These are phyloP conservation scores for Dictyostelium firmibasis DNA, from an alignment of 78 protist species.

Conservation along the genomic window DNA sequence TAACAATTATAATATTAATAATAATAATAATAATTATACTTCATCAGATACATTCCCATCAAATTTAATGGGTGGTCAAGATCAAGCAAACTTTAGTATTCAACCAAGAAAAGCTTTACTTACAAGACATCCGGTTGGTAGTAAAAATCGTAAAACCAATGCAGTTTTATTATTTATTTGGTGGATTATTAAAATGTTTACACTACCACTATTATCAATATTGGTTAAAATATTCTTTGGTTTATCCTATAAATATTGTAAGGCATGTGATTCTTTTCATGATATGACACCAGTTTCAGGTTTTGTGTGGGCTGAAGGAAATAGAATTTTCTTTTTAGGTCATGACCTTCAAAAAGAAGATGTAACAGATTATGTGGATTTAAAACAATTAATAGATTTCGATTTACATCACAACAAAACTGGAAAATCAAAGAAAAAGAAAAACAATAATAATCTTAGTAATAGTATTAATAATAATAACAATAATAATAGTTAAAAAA, in stretches of 20 bases:
- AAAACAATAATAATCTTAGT: background rate
- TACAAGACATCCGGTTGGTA: slow-evolving; percentile 70
- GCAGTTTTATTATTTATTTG: slow-evolving; percentile 30
- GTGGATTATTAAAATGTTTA: slow-evolving; percentile 72
- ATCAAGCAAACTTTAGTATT: slow-evolving; percentile 46
- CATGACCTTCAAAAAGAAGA: slow-evolving; percentile 62
- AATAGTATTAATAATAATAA: background rate
- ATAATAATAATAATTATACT: background rate
- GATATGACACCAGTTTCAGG: slow-evolving; percentile 81
- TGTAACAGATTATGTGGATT: slow-evolving; percentile 50
- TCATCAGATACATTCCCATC: background rate
- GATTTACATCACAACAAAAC: slow-evolving; percentile 20
- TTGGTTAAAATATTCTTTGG: slow-evolving; percentile 71
- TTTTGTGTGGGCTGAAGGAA: slow-evolving; percentile 76
- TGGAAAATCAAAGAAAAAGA: background rate
- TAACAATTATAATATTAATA: background rate
- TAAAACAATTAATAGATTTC: slow-evolving; percentile 23
- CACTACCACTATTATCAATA: slow-evolving; percentile 39
- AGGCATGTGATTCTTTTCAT: slow-evolving; percentile 71
- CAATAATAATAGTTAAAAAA: background rate
- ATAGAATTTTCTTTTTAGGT: slow-evolving; percentile 53
- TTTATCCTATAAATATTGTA: slow-evolving; percentile 51
- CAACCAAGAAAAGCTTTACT: slow-evolving; percentile 71
- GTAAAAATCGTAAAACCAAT: slow-evolving; percentile 17
- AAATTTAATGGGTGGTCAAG: background rate